Base-by-base conservation (phyloP, 2,329 filamentous ascomycete genomes). In the Dissoconium aciculare region DNA sequence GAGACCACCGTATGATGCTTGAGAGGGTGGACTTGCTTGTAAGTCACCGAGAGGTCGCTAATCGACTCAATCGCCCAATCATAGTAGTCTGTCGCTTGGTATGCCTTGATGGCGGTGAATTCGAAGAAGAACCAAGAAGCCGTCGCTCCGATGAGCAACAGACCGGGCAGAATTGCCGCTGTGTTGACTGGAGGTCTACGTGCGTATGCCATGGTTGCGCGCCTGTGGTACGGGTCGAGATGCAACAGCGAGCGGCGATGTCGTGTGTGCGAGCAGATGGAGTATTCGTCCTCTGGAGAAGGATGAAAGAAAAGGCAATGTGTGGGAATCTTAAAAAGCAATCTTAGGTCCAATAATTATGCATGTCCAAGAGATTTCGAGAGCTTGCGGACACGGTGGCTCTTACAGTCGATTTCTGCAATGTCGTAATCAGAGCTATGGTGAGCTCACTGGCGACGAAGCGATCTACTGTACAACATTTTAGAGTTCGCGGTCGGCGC, bases 1-100 rank as follows among this genome's bases (percentile, higher is more conserved):
- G 41, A 43, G 2, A 26, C 32, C 25, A 43, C 32, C 15, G 39
- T 39, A 29, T 40, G 32, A 17, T 43, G 41, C 19, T 43, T 43
- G 14, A 43, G 37, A 4, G 35, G 35, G 27, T 43, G 41, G 9
- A 43, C 41, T 33, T 43, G 41, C 26, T 39, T 39, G 26, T 43
- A 43, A 29, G 41, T 31, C 8, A 43, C 33, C 10, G 39, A 39
- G 2, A 43, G 33, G 25, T 43, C 41, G 6, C 26, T 31, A 21
- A 43, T 35, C 5, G 34, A 38, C 24, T 43, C 41, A 30, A 42
- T 38, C 6, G 15, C 15, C 30, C 23, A 33, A 33, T 38, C 26
- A 32, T 43, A 43, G n/a, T 30, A 29, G 12, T 16, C 14, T 12
- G 11, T 12, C 13, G 34, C 37, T 10, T 38, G 33, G 33, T 35